Base-by-base conservation (phyloP, 2,329 filamentous ascomycete genomes). In the Microthyrium microscopicum region DNA sequence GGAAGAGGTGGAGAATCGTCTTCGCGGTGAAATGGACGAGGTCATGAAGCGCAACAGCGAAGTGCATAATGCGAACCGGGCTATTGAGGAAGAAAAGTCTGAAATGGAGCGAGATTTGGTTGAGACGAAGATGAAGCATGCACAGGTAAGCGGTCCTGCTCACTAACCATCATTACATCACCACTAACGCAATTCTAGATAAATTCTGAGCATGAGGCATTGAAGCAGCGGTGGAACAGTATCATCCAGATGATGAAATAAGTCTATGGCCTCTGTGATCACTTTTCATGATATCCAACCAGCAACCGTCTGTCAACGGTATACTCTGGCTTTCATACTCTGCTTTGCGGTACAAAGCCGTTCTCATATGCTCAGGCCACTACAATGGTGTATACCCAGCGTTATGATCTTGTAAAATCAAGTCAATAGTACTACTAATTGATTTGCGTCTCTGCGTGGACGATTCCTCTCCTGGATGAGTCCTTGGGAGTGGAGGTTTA, bases 71-170 rank as follows among this genome's bases (percentile, higher is more conserved):
- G 83, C 93, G 59, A 98, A 95, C 49, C 68, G 79, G 39, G 71
- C 67, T 37, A 60, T 98, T 44, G 85, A 94, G 56, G 87, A 92
- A 50, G 81, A 89, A 48, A 70, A 93, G 68, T 68, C 72, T 4
- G 84, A 94, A 45, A 80, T 95, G 62, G 89, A 95, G 62, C 80
- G 85, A 55, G 75, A 84, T 53, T 62, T 98, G 43, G 87, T 98
- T 41, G 73, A 77, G 51, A 89, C 84, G 2, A 98, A 98, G 68
- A 79, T 98, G 80, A 72, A 73, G 48, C 84, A 85, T 61, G 89
- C 89, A 35, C 83, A 94, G 75, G 87, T 93, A 66, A 63, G 76
- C 62, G 22, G 26, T 37, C 24, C 4, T 12, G 3, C 9, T 12
- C 15, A 7, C 5, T 20, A 7, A 13, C n/a, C 25, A 9, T 35